Conservation (phyloP, 2,329 filamentous ascomycete genomes). For the Ascomycota sp. region DNA sequence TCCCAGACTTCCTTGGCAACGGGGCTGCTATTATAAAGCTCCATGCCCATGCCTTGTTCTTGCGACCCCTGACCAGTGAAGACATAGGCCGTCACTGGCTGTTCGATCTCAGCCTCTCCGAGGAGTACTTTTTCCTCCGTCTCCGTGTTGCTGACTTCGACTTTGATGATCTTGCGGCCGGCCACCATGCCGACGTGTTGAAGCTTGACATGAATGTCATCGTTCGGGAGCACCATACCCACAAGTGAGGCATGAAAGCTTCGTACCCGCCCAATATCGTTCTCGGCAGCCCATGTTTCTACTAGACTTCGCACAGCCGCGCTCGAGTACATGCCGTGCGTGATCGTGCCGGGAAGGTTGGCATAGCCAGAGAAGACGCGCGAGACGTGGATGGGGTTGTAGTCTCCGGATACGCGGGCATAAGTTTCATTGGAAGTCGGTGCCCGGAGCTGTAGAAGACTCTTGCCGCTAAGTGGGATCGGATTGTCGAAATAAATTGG, state of each 20-base stretch:
- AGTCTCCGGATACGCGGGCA: conserved; percentile 90
- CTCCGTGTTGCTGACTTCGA: conserved; percentile 88
- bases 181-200: conserved; percentile 96
- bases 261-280: conserved; percentile 89
- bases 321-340: conserved; percentile 98
- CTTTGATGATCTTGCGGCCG: conserved; percentile 97
- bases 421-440: conserved; percentile 96
- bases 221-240: conserved; percentile 97
- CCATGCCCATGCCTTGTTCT: conserved; percentile 99
- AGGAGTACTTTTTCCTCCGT: conserved; percentile 91
- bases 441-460: conserved; percentile 69
- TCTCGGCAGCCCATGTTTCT: conserved; percentile 97
- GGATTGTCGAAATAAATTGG: conserved; percentile 93
- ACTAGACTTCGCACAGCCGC: conserved; percentile 88
- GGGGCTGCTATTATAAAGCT: conserved; percentile 78
- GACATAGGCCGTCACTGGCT: conserved; percentile 89
- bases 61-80: conserved; percentile 98
- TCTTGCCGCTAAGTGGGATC: conserved; percentile 86
- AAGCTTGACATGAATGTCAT: conserved; percentile 83
- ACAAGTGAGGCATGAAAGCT: conserved; percentile 94
- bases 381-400: conserved; percentile 97
- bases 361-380: conserved; percentile 92
- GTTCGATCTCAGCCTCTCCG: conserved; percentile 92
- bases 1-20: conserved; percentile 98
- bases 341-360: conserved; percentile 89